A percentile compares a stretch with the other conserved stretches of the same genome.
phyloP scores from a whole-genome alignment of 495 filamentous ascomycete species.

The Cairneyella variabilis region DNA sequence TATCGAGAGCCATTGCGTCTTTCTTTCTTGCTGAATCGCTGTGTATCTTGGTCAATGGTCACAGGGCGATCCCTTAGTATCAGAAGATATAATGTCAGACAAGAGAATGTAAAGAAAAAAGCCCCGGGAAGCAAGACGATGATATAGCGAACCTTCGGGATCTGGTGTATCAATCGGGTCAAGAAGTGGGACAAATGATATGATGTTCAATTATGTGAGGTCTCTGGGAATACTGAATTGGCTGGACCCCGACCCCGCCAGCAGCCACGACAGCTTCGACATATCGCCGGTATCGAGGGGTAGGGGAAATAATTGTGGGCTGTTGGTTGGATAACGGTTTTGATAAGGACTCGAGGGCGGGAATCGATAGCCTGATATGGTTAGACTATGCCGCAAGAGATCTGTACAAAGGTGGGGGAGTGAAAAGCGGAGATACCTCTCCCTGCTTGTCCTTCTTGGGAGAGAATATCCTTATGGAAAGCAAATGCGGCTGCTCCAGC shows the following conservation, averaged over 20 bases:
- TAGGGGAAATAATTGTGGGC: neutral
- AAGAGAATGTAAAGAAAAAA: neutral
- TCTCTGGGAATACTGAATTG: slow-evolving; percentile 6
- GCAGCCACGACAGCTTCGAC: slow-evolving; percentile 12
- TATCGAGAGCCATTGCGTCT: slow-evolving; percentile 62
- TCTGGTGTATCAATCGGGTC: slow-evolving; percentile 25
- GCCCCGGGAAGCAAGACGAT: slow-evolving; percentile 7
- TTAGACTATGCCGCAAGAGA: too few species aligned
- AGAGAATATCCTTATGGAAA: neutral
- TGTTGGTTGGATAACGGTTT: slow-evolving; percentile 17
- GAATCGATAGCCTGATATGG: slow-evolving; percentile 11
- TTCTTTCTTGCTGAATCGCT: neutral
- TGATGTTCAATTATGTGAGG: slow-evolving; percentile 21
- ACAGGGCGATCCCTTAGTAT: too few species aligned
- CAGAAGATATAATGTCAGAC: neutral
- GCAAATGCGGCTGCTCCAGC: too few species aligned
- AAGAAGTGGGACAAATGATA: slow-evolving; percentile 6
- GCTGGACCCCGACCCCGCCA: slow-evolving; percentile 8
- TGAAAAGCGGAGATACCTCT: neutral
- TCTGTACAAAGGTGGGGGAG: neutral
- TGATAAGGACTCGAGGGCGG: slow-evolving; percentile 8
- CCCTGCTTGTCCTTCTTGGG: neutral
- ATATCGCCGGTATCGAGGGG: slow-evolving; percentile 1
- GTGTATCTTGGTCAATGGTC: too few species aligned
- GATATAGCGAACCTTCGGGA: slow-evolving; percentile 24